A percentile compares a stretch with the other conserved stretches of the same genome.
Conservation (phyloP, 305 asterid genomes). For the Rubia peregrina region DNA sequence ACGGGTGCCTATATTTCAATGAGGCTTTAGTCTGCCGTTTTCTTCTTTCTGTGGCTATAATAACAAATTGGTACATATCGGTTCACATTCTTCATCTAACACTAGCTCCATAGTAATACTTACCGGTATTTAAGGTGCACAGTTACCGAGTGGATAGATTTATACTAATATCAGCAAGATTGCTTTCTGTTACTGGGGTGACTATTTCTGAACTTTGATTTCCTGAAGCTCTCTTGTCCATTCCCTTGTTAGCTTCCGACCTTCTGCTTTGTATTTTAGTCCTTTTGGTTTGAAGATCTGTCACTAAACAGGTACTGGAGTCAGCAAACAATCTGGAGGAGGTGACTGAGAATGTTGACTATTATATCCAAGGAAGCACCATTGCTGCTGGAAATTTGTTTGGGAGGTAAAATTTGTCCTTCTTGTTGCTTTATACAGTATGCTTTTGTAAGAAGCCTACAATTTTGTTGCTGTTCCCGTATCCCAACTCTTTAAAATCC, state of each 20-base stretch:
- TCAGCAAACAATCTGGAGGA: conserved; percentile 96
- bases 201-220: background rate
- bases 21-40: background rate
- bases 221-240: background rate
- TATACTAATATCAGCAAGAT: background rate
- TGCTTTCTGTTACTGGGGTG: background rate
- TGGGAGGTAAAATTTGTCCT: conserved; percentile 58
- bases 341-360: conserved; percentile 95
- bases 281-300: background rate
- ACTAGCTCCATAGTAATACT: background rate
- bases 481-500: background rate
- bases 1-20: background rate
- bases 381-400: conserved; percentile 96
- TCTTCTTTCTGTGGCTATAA: background rate
- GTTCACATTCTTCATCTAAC: background rate
- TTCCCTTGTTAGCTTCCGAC: background rate
- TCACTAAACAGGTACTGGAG: conserved; percentile 63
- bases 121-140: background rate
- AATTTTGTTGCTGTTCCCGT: conserved; percentile 10
- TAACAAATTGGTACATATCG: background rate
- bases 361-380: conserved; percentile 88
- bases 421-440: conserved; percentile 13
- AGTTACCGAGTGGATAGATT: background rate
- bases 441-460: conserved; percentile 9
- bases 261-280: background rate